Conservation (phyloP, 176 grass and related monocot species). For the Dendrocalamus sinicus region DNA sequence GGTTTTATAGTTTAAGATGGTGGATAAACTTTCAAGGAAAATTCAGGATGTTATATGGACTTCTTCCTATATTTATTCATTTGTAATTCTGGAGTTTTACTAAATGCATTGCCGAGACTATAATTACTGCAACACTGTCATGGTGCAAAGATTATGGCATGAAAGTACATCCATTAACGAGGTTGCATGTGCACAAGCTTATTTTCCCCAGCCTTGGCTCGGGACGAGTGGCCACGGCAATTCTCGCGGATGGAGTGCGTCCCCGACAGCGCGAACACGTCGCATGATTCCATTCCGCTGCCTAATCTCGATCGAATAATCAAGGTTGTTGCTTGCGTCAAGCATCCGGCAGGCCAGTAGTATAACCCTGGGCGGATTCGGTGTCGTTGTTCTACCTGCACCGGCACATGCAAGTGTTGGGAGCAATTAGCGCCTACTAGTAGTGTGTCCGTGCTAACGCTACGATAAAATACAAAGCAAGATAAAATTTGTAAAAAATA, state of each 20-base stretch:
- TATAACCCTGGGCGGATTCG: background rate
- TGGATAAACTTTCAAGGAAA: too few species aligned
- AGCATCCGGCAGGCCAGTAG: background rate
- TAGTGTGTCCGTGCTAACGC: too few species aligned
- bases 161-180: background rate
- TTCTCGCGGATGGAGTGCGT: background rate
- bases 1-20: too few species aligned
- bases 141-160: background rate
- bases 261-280: background rate
- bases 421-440: constrained; percentile 20
- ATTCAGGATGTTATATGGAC: too few species aligned
- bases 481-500: too few species aligned
- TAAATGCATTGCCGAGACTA: too few species aligned
- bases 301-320: background rate
- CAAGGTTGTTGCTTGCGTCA: constrained; percentile 5
- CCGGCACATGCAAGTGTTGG: constrained; percentile 20
- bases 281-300: background rate
- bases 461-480: too few species aligned
- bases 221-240: background rate
- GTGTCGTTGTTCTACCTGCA: background rate
- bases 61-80: too few species aligned
- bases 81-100: too few species aligned
- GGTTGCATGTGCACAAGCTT: background rate
- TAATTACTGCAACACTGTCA: background rate
- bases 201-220: background rate